Evolutionary conservation across 371 early-diverging fungal genomes (phyloP), one percentile per base, ranked within the genome.

Genomic region (Nosema muscidifuracis): DNA sequence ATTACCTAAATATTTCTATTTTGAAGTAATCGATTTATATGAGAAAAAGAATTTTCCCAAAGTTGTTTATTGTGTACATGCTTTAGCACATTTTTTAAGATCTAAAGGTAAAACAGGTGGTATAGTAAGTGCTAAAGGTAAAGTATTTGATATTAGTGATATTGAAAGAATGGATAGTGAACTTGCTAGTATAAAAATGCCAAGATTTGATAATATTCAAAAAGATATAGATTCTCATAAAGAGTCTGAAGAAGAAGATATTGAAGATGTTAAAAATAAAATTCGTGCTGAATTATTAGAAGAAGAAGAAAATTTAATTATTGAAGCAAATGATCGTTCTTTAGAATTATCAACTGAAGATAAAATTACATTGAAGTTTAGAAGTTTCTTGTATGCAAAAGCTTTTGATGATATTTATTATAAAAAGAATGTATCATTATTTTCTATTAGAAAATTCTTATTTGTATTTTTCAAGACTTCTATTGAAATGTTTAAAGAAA

Each of bases 21-120:
- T 97, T 85, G 98, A 96, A 81, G 83, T 92, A 71, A 91, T 94
- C 0, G 99, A 99, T 84, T 84, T 95, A 13, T 97, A 97, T 83
- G 97, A 97, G 67, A 89, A 90, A 83, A 98, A 95, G 82, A 98
- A 99, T 82, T 90, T 97, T 80, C 97, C 97, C 24, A 92, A 92
- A 79, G 97, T 98, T 10, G 93, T 99, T 73, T 97, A 96, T 82
- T 95, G 96, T 83, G 89, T 99, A 60, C 98, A 98, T 79, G 97
- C 97, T 0, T 87, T 97, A 47, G 92, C 89, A 87, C 89, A 86
- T 30, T 77, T 62, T 40, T 58, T 83, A 44, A 57, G 65, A 15
- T 71, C 61, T 34, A 73, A 67, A 26, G 78, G 77, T 18, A 72
- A 67, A 2, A 22, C 71, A 6, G 18, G 43, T n/a, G 67, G 73